Evolutionary conservation across 2,329 filamentous ascomycete genomes (phyloP).

Genomic region (Botryotinia globosa): DNA sequence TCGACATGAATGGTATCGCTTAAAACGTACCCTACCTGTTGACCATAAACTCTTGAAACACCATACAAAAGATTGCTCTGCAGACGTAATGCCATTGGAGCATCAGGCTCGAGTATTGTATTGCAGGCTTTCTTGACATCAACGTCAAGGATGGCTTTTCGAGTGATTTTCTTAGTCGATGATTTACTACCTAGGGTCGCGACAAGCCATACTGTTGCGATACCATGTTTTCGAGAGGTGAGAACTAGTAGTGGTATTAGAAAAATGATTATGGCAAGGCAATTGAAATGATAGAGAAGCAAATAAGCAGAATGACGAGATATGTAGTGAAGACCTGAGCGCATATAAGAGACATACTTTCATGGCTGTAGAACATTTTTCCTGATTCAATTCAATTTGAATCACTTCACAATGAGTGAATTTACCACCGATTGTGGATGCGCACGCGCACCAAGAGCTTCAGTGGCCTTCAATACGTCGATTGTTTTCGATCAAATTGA

Average conservation of each 20-base stretch:
- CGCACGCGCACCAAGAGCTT: neutral
- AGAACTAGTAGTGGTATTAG: slow-evolving; percentile 55
- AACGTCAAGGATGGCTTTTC: slow-evolving; percentile 85
- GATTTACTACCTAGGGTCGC: slow-evolving; percentile 80
- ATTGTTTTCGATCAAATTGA: neutral
- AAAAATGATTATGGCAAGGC: neutral
- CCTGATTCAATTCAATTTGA: neutral
- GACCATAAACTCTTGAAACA: slow-evolving; percentile 77
- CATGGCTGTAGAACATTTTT: slow-evolving; percentile 91
- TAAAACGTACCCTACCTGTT: slow-evolving; percentile 85
- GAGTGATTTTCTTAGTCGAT: slow-evolving; percentile 68
- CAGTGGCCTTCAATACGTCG: neutral
- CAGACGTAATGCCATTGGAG: slow-evolving; percentile 83
- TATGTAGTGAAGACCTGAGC: neutral
- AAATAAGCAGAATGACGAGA: neutral
- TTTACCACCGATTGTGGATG: neutral
- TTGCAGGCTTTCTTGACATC: slow-evolving; percentile 82
- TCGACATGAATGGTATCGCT: slow-evolving; percentile 70
- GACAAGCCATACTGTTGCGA: slow-evolving; percentile 93
- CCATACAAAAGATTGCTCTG: slow-evolving; percentile 88
- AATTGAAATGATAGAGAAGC: neutral
- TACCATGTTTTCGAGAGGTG: slow-evolving; percentile 81
- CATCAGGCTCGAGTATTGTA: slow-evolving; percentile 81
- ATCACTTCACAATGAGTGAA: neutral
- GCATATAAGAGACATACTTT: slow-evolving; percentile 59